A percentile compares a stretch with the other conserved stretches of the same genome.
Conservation (phyloP, 1,139 yeast genomes). For the Sugiyamaella novakii region DNA sequence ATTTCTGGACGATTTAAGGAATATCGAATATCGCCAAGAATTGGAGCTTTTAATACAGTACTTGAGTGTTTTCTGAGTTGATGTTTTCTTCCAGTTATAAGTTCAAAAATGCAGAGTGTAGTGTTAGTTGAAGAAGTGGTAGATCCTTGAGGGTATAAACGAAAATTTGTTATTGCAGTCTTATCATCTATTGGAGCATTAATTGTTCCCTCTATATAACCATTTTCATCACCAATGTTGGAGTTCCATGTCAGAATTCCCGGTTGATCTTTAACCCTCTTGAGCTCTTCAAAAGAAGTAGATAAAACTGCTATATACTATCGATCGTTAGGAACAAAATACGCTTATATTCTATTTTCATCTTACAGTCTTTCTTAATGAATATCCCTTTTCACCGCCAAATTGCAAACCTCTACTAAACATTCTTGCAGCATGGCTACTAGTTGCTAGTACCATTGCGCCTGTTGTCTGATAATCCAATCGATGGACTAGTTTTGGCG, state of each 20-base stretch:
- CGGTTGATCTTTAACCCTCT: neutral
- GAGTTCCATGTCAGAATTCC: constrained; percentile 1
- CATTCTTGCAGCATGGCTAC: constrained; percentile 31
- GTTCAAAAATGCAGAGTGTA: constrained; percentile 40
- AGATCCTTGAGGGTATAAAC: neutral
- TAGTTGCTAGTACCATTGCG: constrained; percentile 38
- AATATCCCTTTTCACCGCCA: constrained; percentile 28
- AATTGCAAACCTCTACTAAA: constrained; percentile 27
- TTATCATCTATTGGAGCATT: constrained; percentile 24
- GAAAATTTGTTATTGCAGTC: constrained; percentile 25
- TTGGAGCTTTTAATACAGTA: constrained; percentile 31
- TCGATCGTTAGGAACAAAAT: too few relatives aligned
- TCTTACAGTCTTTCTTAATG: constrained; percentile 27
- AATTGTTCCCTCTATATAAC: constrained; percentile 24
- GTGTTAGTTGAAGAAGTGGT: neutral
- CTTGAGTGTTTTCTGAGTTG: constrained; percentile 47
- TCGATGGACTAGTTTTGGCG: constrained; percentile 37
- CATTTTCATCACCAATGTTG: neutral
- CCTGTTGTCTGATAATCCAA: constrained; percentile 38
- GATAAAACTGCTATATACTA: constrained; percentile 26
- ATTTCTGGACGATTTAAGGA: constrained; percentile 6
- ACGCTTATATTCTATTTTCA: too few relatives aligned
- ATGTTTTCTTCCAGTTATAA: constrained; percentile 51
- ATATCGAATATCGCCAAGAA: constrained; percentile 33
- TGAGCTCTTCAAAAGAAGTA: constrained; percentile 15